A percentile compares a stretch with the other conserved stretches of the same genome.
phyloP scores from a whole-genome alignment of 805 yeast genomes.

The Cyberlindnera japonica region DNA sequence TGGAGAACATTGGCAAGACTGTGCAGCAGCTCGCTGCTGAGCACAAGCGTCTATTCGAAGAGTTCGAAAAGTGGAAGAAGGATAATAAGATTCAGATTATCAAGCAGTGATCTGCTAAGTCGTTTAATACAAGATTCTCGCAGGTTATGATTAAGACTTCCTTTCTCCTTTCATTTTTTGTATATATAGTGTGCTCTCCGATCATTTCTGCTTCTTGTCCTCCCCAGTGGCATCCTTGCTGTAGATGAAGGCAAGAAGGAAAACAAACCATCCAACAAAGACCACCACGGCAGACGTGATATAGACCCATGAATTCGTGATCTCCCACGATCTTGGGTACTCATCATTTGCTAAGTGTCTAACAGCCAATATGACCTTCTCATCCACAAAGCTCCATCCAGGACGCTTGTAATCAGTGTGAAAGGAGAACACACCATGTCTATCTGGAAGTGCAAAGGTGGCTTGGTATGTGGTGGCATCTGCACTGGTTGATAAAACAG shows the following conservation, averaged over 20 bases:
- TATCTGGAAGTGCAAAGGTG: constrained; percentile 80
- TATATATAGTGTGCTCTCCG: too few relatives aligned
- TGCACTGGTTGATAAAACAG: constrained; percentile 35
- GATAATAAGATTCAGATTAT: constrained; percentile 33
- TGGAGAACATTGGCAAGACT: constrained; percentile 41
- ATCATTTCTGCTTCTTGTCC: constrained; percentile 23
- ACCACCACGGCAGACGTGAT: constrained; percentile 68
- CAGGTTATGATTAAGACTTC: too few relatives aligned
- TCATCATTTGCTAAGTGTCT: constrained; percentile 96
- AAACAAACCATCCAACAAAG: constrained; percentile 69
- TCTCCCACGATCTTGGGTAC: constrained; percentile 88
- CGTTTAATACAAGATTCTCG: background rate
- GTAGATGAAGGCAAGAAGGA: constrained; percentile 57
- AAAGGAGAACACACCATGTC: constrained; percentile 94
- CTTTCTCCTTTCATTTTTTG: background rate
- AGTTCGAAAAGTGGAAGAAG: constrained; percentile 43
- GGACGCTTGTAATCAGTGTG: constrained; percentile 69
- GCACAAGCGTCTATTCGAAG: constrained; percentile 31
- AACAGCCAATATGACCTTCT: constrained; percentile 69
- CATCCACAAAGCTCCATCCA: constrained; percentile 67
- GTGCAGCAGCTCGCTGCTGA: constrained; percentile 33
- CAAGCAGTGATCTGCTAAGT: constrained; percentile 14
- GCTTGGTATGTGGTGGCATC: constrained; percentile 42
- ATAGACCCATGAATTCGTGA: constrained; percentile 91
- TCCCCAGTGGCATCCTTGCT: constrained; percentile 18